phyloP scores from a whole-genome alignment of 176 grass and related monocot genomes.

The Elaeis guineensis region DNA sequence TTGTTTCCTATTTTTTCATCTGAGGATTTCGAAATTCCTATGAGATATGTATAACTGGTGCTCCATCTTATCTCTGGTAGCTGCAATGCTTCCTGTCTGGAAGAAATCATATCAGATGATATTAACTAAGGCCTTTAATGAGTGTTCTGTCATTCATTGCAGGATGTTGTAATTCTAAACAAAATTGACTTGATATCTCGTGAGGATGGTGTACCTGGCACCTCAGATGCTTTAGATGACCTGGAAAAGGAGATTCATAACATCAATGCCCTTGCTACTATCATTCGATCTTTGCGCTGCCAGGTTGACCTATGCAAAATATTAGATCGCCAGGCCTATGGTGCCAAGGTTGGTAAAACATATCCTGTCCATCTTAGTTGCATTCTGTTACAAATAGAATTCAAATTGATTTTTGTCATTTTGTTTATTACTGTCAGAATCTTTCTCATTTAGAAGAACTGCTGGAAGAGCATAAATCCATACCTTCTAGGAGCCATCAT shows the following conservation, averaged over 20 bases:
- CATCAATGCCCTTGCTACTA: constrained; percentile 60
- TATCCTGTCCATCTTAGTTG: constrained; percentile 2
- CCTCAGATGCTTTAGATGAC: constrained; percentile 31
- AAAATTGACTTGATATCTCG: constrained; percentile 78
- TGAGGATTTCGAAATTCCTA: too few relatives aligned
- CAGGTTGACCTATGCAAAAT: constrained; percentile 79
- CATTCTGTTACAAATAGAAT: not conserved
- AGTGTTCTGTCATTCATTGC: constrained; percentile 9
- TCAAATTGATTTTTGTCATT: constrained; percentile 15
- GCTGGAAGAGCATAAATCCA: constrained; percentile 66
- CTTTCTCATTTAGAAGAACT: constrained; percentile 65
- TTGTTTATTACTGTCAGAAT: constrained; percentile 33
- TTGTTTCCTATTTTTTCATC: constrained; percentile 5
- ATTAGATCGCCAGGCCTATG: constrained; percentile 70
- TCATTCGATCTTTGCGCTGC: constrained; percentile 67
- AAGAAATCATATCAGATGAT: too few relatives aligned
- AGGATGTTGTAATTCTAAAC: constrained; percentile 97
- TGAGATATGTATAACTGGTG: not conserved
- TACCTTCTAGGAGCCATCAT: constrained; percentile 41
- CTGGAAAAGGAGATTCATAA: constrained; percentile 74
- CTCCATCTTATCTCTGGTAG: not conserved
- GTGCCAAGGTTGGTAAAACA: constrained; percentile 57
- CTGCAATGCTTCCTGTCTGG: too few relatives aligned
- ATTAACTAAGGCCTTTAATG: too few relatives aligned
- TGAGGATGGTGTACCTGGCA: constrained; percentile 11